Evolutionary conservation across 2,329 filamentous ascomycete species (phyloP).

Genomic region (Colletotrichum limetticola): DNA sequence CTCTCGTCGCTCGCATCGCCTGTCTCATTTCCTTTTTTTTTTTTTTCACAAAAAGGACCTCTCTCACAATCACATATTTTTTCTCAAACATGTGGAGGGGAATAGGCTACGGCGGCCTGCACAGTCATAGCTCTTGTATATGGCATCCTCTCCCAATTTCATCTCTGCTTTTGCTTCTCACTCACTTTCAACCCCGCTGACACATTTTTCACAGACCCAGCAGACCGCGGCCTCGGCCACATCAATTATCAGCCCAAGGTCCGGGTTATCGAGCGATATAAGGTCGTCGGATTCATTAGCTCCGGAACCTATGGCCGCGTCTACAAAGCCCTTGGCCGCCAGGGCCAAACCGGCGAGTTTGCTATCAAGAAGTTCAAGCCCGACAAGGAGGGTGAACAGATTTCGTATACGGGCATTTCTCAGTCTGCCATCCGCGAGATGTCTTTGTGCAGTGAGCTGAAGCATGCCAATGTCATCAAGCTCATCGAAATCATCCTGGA

Average conservation of each 20-base stretch:
- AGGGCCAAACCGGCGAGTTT: constrained; percentile 82
- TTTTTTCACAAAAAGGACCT: background rate
- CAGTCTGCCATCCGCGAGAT: constrained; percentile 98
- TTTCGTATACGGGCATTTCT: constrained; percentile 97
- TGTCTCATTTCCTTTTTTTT: background rate
- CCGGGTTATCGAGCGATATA: constrained; percentile 91
- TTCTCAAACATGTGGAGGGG: constrained; percentile 35
- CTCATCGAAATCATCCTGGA: constrained; percentile 96
- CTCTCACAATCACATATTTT: background rate
- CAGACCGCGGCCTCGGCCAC: constrained; percentile 59
- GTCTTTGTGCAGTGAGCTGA: constrained; percentile 93
- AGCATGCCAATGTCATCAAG: constrained; percentile 88
- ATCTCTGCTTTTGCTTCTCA: constrained; percentile 30
- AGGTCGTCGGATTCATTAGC: constrained; percentile 97
- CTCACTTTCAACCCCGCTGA: constrained; percentile 45
- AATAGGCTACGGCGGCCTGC: constrained; percentile 35
- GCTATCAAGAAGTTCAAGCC: constrained; percentile 99
- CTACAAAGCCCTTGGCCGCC: constrained; percentile 89
- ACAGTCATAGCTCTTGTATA: constrained; percentile 36
- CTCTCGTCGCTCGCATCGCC: background rate
- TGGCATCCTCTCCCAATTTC: constrained; percentile 17
- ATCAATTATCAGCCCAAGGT: constrained; percentile 79
- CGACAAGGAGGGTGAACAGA: constrained; percentile 94
- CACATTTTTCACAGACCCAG: constrained; percentile 56
- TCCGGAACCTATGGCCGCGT: constrained; percentile 98